Conservation (phyloP, 306 rosid genomes). For the Clitoria ternatea region DNA sequence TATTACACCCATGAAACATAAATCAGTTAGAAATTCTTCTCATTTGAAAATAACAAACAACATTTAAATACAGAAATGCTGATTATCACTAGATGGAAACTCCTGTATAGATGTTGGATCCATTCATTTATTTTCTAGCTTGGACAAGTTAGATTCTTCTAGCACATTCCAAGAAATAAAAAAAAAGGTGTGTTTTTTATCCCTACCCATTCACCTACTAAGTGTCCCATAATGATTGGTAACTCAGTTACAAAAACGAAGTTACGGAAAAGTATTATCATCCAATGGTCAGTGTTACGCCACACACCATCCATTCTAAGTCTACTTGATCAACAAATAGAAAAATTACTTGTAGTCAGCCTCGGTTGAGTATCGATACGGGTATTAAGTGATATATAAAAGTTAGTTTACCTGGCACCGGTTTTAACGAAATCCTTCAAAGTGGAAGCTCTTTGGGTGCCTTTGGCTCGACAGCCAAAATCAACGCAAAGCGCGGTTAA, state of each 20-base stretch:
- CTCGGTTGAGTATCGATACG: no score
- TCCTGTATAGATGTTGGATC: neutral
- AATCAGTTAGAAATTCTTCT: neutral
- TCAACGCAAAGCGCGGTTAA: slow-evolving; percentile 84
- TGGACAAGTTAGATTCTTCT: no score
- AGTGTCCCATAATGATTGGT: no score
- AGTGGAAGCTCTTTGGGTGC: slow-evolving; percentile 77
- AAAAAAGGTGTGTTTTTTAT: no score
- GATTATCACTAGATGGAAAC: neutral
- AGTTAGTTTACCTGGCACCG: slow-evolving; percentile 59
- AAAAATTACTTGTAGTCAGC: no score
- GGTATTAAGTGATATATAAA: no score
- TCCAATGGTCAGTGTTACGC: no score
- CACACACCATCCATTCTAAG: no score
- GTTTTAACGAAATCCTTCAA: slow-evolving; percentile 83
- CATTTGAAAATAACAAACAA: neutral
- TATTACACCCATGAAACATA: neutral
- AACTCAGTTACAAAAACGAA: no score
- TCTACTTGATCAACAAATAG: no score
- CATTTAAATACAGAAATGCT: neutral
- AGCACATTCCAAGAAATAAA: no score
- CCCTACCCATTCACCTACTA: neutral
- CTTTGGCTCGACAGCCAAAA: slow-evolving; percentile 89
- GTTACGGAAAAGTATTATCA: no score
- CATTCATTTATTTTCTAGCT: neutral